Conservation (phyloP, 345 rosid species). For the Physaria fendleri region DNA sequence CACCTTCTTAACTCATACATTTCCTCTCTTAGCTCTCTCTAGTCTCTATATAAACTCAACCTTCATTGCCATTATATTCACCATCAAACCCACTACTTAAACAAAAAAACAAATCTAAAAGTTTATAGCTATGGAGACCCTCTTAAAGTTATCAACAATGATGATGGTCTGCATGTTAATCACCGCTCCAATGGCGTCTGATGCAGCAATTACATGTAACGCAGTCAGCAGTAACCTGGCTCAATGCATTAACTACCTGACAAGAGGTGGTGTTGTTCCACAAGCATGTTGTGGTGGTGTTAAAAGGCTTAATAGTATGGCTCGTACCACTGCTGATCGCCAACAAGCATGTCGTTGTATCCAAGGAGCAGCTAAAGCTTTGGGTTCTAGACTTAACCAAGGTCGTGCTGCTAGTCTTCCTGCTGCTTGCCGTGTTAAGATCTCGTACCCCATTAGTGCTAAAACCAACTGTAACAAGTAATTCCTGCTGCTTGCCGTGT, state of each 20-base stretch:
- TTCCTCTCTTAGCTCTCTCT: too few relatives aligned
- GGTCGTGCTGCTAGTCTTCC: conserved; percentile 41
- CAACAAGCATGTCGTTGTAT: conserved; percentile 49
- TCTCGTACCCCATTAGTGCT: conserved; percentile 56
- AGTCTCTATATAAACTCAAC: conserved; percentile 29
- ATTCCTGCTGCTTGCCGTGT: too few relatives aligned
- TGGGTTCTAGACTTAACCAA: conserved; percentile 24
- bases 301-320: conserved; percentile 28
- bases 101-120: background rate
- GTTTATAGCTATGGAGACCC: conserved; percentile 22
- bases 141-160: conserved; percentile 21
- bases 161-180: conserved; percentile 29
- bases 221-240: conserved; percentile 24
- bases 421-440: conserved; percentile 35
- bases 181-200: conserved; percentile 24
- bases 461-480: conserved; percentile 51
- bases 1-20: background rate
- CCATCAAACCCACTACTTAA: conserved; percentile 15
- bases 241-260: conserved; percentile 39
- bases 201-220: conserved; percentile 38
- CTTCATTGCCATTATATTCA: conserved; percentile 15
- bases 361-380: conserved; percentile 19
- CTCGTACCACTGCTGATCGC: conserved; percentile 46
- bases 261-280: conserved; percentile 14
- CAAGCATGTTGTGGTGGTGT: conserved; percentile 43